A percentile compares a stretch with the other conserved stretches of the same genome.
phyloP scores from a whole-genome alignment of 2,329 filamentous ascomycete genomes.

The Monascus ruber region DNA sequence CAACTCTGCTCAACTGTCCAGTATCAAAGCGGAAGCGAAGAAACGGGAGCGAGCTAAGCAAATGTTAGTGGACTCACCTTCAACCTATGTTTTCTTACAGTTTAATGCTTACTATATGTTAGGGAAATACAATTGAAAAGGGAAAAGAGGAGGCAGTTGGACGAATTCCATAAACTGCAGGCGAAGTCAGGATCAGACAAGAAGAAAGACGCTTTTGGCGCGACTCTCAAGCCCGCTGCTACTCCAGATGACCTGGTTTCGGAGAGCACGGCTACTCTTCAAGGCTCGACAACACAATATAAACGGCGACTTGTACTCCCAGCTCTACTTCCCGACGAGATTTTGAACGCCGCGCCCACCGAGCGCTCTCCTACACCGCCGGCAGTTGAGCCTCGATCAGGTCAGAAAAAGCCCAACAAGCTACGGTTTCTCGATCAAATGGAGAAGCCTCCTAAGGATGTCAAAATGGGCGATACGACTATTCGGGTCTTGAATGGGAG shows the following conservation, averaged over 20 bases:
- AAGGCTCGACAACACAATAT: slow-evolving; percentile 26
- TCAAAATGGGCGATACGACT: slow-evolving; percentile 37
- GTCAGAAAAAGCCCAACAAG: slow-evolving; percentile 28
- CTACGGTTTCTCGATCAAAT: slow-evolving; percentile 39
- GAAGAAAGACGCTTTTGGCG: slow-evolving; percentile 12
- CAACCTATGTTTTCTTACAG: background rate
- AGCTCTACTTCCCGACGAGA: slow-evolving; percentile 40
- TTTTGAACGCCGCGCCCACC: slow-evolving; percentile 37
- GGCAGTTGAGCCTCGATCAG: slow-evolving; percentile 15
- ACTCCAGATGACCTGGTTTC: slow-evolving; percentile 24
- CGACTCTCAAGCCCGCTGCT: slow-evolving; percentile 3
- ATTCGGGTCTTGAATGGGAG: slow-evolving; percentile 37
- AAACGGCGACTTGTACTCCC: slow-evolving; percentile 32
- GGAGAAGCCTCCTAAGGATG: slow-evolving; percentile 40
- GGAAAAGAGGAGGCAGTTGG: slow-evolving; percentile 30
- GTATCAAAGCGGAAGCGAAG: slow-evolving; percentile 28
- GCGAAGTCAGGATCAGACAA: slow-evolving; percentile 20
- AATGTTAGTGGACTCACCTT: slow-evolving; percentile 16
- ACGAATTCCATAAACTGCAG: slow-evolving; percentile 28
- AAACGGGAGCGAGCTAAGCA: slow-evolving; percentile 26
- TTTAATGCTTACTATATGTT: slow-evolving; percentile 11
- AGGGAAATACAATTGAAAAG: slow-evolving; percentile 28
- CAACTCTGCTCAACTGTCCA: slow-evolving; percentile 27
- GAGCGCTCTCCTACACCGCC: slow-evolving; percentile 36
- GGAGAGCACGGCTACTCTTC: slow-evolving; percentile 31